A percentile compares a stretch with the other conserved stretches of the same genome.
phyloP scores from a whole-genome alignment of 768 basidiomycete species.

The Lentinula boryana region DNA sequence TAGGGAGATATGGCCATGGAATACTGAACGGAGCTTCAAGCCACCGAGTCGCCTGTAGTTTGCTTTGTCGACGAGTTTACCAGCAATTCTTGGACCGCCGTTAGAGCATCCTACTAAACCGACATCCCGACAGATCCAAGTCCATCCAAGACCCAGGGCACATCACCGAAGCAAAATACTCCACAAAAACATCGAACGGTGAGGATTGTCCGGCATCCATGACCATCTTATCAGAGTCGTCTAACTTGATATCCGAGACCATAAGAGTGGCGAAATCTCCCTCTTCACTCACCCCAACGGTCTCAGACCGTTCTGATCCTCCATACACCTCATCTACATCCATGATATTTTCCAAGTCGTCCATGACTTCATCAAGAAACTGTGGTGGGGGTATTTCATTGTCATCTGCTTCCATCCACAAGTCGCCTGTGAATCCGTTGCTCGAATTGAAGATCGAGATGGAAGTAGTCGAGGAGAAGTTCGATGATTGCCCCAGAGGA shows the following conservation, averaged over 20 bases:
- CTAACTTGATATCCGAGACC: not conserved
- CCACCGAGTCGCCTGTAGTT: too few relatives aligned
- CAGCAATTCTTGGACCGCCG: not conserved
- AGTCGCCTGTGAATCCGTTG: not conserved
- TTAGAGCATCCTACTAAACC: not conserved
- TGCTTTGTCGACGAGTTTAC: too few relatives aligned
- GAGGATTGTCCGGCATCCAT: not conserved
- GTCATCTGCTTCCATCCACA: not conserved
- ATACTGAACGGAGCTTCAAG: too few relatives aligned
- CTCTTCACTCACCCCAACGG: not conserved
- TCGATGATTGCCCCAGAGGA: not conserved
- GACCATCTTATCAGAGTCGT: not conserved
- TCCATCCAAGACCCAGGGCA: slow-evolving; percentile 1
- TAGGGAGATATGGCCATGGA: too few relatives aligned
- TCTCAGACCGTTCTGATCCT: not conserved
- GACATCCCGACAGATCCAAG: not conserved
- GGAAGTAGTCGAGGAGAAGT: not conserved
- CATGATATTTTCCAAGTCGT: not conserved
- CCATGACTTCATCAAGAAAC: not conserved
- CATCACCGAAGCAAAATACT: slow-evolving; percentile 1
- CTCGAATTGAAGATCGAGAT: not conserved
- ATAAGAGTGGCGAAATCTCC: not conserved
- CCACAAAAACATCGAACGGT: not conserved
- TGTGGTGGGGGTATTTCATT: not conserved
- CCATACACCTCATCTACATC: not conserved